A percentile compares a stretch with the other conserved stretches of the same genome.
Conservation (phyloP, 176 grass and related monocot genomes). For the Rhynchospora tenuis region DNA sequence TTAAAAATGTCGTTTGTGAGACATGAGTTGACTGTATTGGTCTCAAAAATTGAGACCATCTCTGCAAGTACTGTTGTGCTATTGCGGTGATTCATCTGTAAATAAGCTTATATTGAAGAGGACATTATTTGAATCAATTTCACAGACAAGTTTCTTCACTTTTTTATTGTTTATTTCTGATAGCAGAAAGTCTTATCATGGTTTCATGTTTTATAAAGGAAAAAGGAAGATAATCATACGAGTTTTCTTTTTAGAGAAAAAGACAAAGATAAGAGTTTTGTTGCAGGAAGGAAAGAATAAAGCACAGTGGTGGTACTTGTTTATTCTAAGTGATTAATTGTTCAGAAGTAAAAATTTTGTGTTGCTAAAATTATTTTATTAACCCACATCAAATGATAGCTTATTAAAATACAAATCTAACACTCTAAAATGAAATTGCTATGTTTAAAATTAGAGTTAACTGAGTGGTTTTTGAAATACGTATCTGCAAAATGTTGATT, state of each 20-base stretch:
- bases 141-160: neutral
- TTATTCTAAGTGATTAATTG: neutral
- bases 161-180: neutral
- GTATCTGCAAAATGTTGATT: no score
- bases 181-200: neutral
- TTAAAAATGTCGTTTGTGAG: no score
- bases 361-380: no score
- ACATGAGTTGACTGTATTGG: no score
- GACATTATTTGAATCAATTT: neutral
- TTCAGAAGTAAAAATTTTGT: neutral
- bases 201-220: neutral
- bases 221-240: neutral
- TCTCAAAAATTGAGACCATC: no score
- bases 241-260: neutral
- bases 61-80: no score
- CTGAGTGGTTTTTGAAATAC: no score
- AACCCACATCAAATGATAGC: no score
- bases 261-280: neutral
- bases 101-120: neutral
- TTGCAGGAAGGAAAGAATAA: neutral
- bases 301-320: neutral
- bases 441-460: no score
- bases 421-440: no score
- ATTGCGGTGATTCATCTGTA: no score
- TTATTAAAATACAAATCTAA: no score